Evolutionary conservation across 2,329 filamentous ascomycete genomes (phyloP).

Genomic region (Albifimbria verrucaria): DNA sequence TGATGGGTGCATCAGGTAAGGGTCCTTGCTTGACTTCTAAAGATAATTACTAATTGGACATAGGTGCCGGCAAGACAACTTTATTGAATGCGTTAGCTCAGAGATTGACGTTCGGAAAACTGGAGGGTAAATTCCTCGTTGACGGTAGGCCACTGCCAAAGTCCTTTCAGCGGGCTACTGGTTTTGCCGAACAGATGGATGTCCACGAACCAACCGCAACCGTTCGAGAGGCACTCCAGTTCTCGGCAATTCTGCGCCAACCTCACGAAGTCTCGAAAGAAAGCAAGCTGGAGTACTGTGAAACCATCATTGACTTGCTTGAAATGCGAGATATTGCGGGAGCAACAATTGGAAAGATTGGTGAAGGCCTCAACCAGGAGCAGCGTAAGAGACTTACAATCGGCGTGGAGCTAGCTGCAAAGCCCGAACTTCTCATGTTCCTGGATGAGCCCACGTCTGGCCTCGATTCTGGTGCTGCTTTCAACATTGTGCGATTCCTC

Average conservation of each 20-base stretch:
- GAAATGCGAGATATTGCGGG: constrained; percentile 67
- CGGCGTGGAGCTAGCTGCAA: constrained; percentile 53
- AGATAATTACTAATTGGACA: background rate
- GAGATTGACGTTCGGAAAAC: constrained; percentile 72
- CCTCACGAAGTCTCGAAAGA: constrained; percentile 50
- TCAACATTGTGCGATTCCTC: constrained; percentile 60
- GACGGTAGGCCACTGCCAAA: constrained; percentile 68
- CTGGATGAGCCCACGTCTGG: constrained; percentile 62
- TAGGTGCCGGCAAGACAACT: constrained; percentile 66
- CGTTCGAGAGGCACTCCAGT: constrained; percentile 62
- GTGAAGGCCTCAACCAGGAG: constrained; percentile 59
- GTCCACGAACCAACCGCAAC: constrained; percentile 65
- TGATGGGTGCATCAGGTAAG: constrained; percentile 61
- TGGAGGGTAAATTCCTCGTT: constrained; percentile 75
- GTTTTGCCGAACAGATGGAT: constrained; percentile 64
- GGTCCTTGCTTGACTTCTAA: background rate
- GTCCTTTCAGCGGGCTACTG: constrained; percentile 77
- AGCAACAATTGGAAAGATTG: constrained; percentile 58
- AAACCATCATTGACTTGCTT: constrained; percentile 64
- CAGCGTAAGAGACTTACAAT: constrained; percentile 56
- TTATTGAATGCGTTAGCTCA: constrained; percentile 71
- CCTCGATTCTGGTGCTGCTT: constrained; percentile 55
- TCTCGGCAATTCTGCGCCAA: constrained; percentile 64
- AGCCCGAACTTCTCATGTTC: constrained; percentile 60
- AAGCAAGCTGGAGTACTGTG: constrained; percentile 67